Percentiles rank a stretch among this genome's conserved stretches.
phyloP scores from a whole-genome alignment of 768 basidiomycete genomes.

The Hirschioporus abietinus region DNA sequence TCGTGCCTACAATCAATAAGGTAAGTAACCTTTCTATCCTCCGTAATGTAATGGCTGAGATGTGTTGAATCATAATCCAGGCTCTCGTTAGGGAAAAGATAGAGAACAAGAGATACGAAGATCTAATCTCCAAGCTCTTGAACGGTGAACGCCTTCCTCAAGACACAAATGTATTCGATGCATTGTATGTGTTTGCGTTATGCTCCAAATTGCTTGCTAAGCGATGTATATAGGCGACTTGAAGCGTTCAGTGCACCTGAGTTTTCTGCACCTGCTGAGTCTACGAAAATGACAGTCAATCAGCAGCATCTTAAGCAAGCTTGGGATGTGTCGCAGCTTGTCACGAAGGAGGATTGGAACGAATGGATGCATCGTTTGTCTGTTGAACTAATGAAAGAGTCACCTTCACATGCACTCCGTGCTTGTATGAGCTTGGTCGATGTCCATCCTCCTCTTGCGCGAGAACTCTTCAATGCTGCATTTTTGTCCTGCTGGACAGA shows the following conservation, averaged over 20 bases:
- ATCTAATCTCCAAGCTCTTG: conserved; percentile 79
- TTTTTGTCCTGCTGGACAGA: conserved; percentile 98
- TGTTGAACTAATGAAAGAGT: conserved; percentile 96
- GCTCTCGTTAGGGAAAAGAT: conserved; percentile 73
- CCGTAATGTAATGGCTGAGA: background rate
- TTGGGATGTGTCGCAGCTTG: conserved; percentile 81
- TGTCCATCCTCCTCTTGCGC: conserved; percentile 83
- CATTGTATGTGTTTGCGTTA: conserved; percentile 39
- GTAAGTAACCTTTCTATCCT: conserved; percentile 32
- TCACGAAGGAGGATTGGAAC: conserved; percentile 83
- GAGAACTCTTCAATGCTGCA: conserved; percentile 95
- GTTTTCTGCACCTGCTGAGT: conserved; percentile 73
- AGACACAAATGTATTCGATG: conserved; percentile 69
- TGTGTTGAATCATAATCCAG: conserved; percentile 33
- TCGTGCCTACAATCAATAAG: conserved; percentile 96
- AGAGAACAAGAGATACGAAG: conserved; percentile 79
- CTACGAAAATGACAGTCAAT: conserved; percentile 87
- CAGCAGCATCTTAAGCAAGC: conserved; percentile 96
- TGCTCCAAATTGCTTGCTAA: background rate
- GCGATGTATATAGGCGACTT: background rate
- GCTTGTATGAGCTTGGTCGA: conserved; percentile 95
- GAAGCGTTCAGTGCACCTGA: conserved; percentile 63
- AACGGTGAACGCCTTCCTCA: conserved; percentile 90
- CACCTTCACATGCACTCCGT: conserved; percentile 94
- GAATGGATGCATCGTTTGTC: conserved; percentile 94